Base-by-base conservation (phyloP, 768 basidiomycete genomes). In the Boletus patriciae region DNA sequence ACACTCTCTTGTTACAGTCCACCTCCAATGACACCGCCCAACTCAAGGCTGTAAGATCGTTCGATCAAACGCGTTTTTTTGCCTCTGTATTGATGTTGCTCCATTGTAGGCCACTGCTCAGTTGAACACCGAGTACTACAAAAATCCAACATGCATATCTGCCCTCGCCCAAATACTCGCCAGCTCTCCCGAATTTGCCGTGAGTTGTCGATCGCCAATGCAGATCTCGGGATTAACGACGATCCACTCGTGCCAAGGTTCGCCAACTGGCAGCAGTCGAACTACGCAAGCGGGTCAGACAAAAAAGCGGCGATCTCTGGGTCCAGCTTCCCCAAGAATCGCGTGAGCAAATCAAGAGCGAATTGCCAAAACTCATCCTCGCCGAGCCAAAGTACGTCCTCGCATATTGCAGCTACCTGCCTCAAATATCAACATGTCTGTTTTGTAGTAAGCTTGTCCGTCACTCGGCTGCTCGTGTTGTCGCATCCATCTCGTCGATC, bases 201-300 rank as follows among this genome's bases (percentile, higher is more conserved):
- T 97, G 67, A 72, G 94, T 81, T 58, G 55, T 46, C 42, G 48
- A 60, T 57, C 56, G 19, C 34, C 54, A 23, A 33, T 21, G 46
- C 46, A 27, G 56, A 55, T 46, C 58, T 54, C 48, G 10, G 42
- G 43, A 53, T 63, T 50, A 38, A 56, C 38, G n/a, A 31, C 38
- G 50, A 54, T 54, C 36, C 27, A 23, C 10, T 46, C 41, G 13
- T 48, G 1, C 13, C 25, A 50, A 99, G 95, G 86, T 98, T 60
- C 91, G 94, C 59, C 97, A 99, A 84, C 83, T 99, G 21, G 92
- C 95, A 46, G 94, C 95, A 9, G 94, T 98, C 53, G 97, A 99
- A 76, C 80, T 98, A 70, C 83, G 96, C 65, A 99, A 99, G 80
- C 90, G 96, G 55, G 84, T 98, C 58, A 72, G 80, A 27, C 82